Evolutionary conservation across 495 filamentous ascomycete species (phyloP), one percentile per base, ranked within the genome.

Genomic region (Apodospora peruviana): DNA sequence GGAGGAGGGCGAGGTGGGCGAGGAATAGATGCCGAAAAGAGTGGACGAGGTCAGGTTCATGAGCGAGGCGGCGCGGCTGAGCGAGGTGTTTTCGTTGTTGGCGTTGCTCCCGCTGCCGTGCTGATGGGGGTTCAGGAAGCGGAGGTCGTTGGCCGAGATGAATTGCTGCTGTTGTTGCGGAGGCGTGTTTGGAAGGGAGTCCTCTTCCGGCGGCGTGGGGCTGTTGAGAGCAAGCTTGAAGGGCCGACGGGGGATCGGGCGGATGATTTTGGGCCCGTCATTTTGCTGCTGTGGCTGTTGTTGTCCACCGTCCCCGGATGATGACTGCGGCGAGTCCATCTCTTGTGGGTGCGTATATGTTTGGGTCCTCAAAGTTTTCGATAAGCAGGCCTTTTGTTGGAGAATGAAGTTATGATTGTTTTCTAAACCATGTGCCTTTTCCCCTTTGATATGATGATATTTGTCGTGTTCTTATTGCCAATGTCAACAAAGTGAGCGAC

Each of bases 41-140:
- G 93, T 96, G 2, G 87, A 88, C 12, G 86, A 83, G 22, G 90
- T 96, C 43, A 97, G 78, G 62, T 96, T 95, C 57, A 91, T 76
- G 22, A 88, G 76, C 2, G 90, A 95, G 43, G 82, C 80, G 23
- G 84, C 85, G 45, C 86, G 80, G 61, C 76, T 82, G 36, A 76
- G 53, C 19, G 69, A 55, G 27, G 55, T 50, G 47, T 59, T 60
- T 20, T 57, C 60, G 39, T 19, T 12, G 43, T 53, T 48, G 44
- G 38, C 36, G 38, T 36, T 58, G 32, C 49, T 54, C 61, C 43
- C 45, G 44, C 23, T 37, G 47, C 37, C 36, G n/a, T 53, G 56
- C 20, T 56, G 52, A 27, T 60, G 61, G 17, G 61, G 59, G 39
- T 66, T 58, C 39, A 73, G 60, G 40, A 75, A 63, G 29, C 63